Conservation (phyloP, 345 rosid species). For the Carallia pectinifolia region DNA sequence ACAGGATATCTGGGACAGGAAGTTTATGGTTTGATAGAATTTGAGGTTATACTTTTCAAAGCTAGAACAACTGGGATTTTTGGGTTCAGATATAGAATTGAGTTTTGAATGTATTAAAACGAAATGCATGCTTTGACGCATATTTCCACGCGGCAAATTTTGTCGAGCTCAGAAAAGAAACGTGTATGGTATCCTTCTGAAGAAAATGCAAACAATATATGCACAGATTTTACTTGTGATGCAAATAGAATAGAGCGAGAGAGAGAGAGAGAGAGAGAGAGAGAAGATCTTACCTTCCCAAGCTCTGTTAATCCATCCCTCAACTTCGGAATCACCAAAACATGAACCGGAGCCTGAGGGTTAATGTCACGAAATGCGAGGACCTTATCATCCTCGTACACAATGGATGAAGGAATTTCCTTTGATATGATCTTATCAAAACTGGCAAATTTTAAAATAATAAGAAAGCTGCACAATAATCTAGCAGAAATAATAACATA, state of each 20-base stretch:
- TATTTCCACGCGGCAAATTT: background rate
- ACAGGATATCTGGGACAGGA: too few relatives aligned
- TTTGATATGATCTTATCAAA: conserved; percentile 91
- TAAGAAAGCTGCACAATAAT: conserved; percentile 4
- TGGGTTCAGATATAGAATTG: too few relatives aligned
- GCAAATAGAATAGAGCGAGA: too few relatives aligned
- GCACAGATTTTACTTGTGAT: background rate
- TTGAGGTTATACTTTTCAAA: too few relatives aligned
- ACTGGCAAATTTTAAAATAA: conserved; percentile 29
- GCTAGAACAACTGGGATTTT: too few relatives aligned
- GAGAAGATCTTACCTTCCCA: conserved; percentile 21
- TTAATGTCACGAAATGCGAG: conserved; percentile 30
- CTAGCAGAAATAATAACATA: background rate
- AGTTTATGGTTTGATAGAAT: too few relatives aligned
- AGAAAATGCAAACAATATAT: background rate
- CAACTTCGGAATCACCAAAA: conserved; percentile 32
- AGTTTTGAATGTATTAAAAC: too few relatives aligned
- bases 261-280: background rate
- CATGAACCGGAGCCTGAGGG: conserved; percentile 39
- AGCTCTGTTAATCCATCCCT: conserved; percentile 35
- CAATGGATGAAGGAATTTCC: conserved; percentile 77
- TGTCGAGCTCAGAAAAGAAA: background rate
- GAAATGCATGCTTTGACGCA: too few relatives aligned
- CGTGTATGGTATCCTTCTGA: background rate
- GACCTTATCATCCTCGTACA: conserved; percentile 77